phyloP scores from a whole-genome alignment of 371 early-diverging fungal genomes.

The Saksenaea vasiformis region DNA sequence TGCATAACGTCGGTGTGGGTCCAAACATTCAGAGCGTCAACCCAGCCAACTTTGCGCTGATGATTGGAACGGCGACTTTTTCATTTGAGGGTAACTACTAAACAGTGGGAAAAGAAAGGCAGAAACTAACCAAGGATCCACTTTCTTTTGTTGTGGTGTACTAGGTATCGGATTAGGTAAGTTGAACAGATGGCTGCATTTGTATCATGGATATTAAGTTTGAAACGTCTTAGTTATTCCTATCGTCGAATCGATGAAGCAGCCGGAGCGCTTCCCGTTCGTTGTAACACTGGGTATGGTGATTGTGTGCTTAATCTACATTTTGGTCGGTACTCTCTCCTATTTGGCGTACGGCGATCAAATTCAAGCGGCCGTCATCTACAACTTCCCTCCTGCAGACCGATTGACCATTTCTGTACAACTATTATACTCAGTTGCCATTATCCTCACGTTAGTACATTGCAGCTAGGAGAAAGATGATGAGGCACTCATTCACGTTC shows the following conservation, averaged over 20 bases:
- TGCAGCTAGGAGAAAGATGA: no score
- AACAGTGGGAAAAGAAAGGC: neutral
- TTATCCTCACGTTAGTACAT: conserved; percentile 60
- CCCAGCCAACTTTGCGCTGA: conserved; percentile 60
- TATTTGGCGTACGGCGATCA: conserved; percentile 71
- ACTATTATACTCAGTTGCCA: conserved; percentile 73
- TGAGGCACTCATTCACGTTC: no score
- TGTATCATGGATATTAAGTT: neutral
- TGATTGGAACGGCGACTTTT: conserved; percentile 78
- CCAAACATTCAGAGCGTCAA: conserved; percentile 58
- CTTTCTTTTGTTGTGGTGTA: neutral
- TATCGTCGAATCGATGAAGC: conserved; percentile 59
- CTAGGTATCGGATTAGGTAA: conserved; percentile 11
- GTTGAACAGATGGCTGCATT: neutral
- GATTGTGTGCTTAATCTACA: conserved; percentile 58
- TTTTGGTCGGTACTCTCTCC: conserved; percentile 65
- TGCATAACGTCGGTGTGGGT: conserved; percentile 36
- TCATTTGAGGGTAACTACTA: conserved; percentile 67
- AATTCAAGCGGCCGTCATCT: conserved; percentile 67
- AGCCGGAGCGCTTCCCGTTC: conserved; percentile 57
- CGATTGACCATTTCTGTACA: conserved; percentile 56
- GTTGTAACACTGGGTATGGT: conserved; percentile 62
- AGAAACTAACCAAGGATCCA: neutral
- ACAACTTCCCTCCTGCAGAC: conserved; percentile 61
- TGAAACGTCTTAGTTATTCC: conserved; percentile 39